A percentile compares a stretch with the other conserved stretches of the same genome.
phyloP scores from a whole-genome alignment of 2,329 filamentous ascomycete species.

The Aspergillus tubingensis region DNA sequence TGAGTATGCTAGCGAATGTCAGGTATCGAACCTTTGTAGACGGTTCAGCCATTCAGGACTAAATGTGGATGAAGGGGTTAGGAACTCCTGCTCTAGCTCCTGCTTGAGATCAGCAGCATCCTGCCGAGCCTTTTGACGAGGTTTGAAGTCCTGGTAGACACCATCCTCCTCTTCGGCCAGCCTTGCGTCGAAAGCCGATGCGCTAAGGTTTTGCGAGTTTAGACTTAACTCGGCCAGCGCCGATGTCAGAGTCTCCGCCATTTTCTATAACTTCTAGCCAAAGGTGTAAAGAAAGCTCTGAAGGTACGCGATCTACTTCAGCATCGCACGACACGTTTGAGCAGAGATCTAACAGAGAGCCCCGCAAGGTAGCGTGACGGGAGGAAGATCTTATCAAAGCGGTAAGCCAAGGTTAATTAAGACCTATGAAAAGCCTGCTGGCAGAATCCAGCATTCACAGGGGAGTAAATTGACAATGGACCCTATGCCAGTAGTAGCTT shows the following conservation, averaged over 20 bases:
- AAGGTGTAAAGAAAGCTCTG: neutral
- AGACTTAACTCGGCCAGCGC: constrained; percentile 33
- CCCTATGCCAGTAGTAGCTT: neutral
- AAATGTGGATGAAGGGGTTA: constrained; percentile 78
- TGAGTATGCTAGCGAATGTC: neutral
- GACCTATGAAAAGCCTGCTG: neutral
- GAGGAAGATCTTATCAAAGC: neutral
- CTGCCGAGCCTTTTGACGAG: constrained; percentile 50
- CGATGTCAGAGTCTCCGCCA: constrained; percentile 31
- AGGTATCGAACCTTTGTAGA: constrained; percentile 68
- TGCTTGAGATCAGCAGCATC: constrained; percentile 63
- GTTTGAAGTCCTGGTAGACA: constrained; percentile 36
- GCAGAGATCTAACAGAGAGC: neutral
- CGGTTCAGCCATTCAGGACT: constrained; percentile 83
- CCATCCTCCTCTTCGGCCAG: constrained; percentile 34
- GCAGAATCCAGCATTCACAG: constrained; percentile 9
- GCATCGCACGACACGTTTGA: neutral
- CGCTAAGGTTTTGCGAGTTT: constrained; percentile 25
- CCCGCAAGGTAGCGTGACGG: neutral
- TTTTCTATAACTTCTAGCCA: constrained; percentile 7
- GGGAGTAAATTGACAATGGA: neutral
- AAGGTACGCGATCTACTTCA: neutral
- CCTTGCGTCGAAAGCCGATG: constrained; percentile 30
- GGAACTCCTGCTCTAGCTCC: constrained; percentile 72
- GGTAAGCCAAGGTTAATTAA: neutral